Base-by-base conservation (phyloP, 2,329 filamentous ascomycete genomes). In the Blumeria graminis region DNA sequence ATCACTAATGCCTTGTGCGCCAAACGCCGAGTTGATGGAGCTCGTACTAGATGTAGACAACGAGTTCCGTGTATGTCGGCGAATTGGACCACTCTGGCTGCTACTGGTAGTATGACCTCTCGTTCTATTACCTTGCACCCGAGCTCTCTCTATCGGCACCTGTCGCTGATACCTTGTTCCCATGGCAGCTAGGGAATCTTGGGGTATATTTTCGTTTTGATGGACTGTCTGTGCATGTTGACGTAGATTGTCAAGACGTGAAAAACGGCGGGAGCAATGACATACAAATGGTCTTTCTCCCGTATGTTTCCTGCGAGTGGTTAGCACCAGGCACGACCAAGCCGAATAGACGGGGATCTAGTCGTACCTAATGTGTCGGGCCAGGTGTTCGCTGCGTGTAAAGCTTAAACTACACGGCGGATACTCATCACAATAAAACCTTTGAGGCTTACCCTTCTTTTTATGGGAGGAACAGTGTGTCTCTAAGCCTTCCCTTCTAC, bases 221-320 rank as follows among this genome's bases (percentile, higher is more conserved):
- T 98, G 92, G 0, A 98, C 92, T 0, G 92, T 96, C 68, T 95
- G 89, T 48, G 92, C 92, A 73, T 98, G 92, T 67, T 98, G 92
- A 58, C 92, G 81, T 55, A 98, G 72, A 66, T 98, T 98, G 68
- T 98, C 90, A 50, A 96, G 76, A 53, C 90, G 80, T 9, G 92
- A 96, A 68, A 98, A 98, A 56, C 88, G 80, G 55, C 92, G 80
- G 1, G 84, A 86, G 69, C 92, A 98, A 68, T 96, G 92, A 63
- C 92, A 98, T 69, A 93, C 85, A 64, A 96, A 98, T 0, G 92
- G 92, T 33, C 92, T 81, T 71, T 98, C 92, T 56, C 92, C 92
- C 0, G 92, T 98, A 65, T 98, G 92, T 77, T 96, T 96, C 64
- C 88, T 92, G 60, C 16, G 2, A 55, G 6, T 14, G 52, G 54